These are phyloP conservation scores for Teratosphaeria zuluensis DNA, from an alignment of 2,329 filamentous ascomycete genomes.

Conservation along the genomic window DNA sequence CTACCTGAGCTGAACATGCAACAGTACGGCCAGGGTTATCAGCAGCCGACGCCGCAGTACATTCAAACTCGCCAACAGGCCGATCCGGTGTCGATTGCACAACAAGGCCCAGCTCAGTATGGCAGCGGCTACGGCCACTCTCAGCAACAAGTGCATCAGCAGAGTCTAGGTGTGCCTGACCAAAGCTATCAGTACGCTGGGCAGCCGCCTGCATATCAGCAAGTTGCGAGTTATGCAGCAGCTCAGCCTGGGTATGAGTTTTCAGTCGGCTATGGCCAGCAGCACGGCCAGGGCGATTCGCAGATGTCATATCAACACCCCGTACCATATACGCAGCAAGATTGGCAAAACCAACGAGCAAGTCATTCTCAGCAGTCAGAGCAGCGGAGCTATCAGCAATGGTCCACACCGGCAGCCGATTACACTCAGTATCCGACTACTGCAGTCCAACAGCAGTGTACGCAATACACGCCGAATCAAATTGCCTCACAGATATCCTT, in stretches of 20 bases:
- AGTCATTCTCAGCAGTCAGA: background rate
- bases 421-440: background rate
- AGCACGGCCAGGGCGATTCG: background rate
- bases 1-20: background rate
- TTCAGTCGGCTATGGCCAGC: background rate
- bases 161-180: background rate
- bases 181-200: background rate
- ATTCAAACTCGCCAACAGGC: background rate
- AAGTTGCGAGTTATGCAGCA: background rate
- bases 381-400: background rate
- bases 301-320: background rate
- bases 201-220: background rate
- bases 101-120: background rate
- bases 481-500: background rate
- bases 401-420: background rate
- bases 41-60: background rate
- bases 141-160: background rate
- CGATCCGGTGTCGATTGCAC: background rate
- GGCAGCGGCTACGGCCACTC: background rate
- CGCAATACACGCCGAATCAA: too few species aligned
- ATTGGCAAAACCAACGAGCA: background rate
- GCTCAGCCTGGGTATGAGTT: background rate
- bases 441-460: too few species aligned
- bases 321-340: background rate
- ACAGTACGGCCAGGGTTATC: background rate